These are phyloP conservation scores for Penicillium nucicola DNA, from an alignment of 495 filamentous ascomycete species.

Conservation along the genomic window DNA sequence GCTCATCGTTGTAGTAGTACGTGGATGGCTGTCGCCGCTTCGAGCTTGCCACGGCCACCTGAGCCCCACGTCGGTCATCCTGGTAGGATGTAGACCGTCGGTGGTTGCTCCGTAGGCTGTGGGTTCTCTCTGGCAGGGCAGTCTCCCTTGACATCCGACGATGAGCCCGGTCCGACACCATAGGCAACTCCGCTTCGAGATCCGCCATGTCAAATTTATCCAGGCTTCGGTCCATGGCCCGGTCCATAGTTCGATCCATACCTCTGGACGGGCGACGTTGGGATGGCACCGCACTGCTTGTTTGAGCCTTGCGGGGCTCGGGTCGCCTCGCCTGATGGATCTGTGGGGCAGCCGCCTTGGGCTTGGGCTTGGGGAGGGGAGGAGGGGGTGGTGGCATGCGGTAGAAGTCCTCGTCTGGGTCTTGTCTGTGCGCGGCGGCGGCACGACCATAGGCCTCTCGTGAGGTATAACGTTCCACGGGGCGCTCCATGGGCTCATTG, in stretches of 20 bases:
- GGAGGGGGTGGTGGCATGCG: constrained; percentile 41
- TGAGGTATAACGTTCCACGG: constrained; percentile 21
- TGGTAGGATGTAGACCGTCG: constrained; percentile 33
- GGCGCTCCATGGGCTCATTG: constrained; percentile 6
- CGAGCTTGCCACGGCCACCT: constrained; percentile 32
- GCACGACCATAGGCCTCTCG: constrained; percentile 24
- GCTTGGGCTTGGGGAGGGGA: constrained; percentile 31
- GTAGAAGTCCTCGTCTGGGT: constrained; percentile 42
- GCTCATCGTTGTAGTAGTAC: constrained; percentile 30
- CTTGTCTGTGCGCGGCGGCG: constrained; percentile 11
- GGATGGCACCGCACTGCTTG: constrained; percentile 21
- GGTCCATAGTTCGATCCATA: not conserved
- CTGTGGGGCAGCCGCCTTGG: constrained; percentile 27
- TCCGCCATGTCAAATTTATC: constrained; percentile 32
- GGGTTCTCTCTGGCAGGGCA: constrained; percentile 32
- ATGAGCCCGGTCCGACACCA: constrained; percentile 16
- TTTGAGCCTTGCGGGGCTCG: constrained; percentile 25
- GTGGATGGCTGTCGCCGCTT: constrained; percentile 29
- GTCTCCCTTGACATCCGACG: constrained; percentile 29
- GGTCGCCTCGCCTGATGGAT: constrained; percentile 34
- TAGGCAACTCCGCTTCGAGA: constrained; percentile 29
- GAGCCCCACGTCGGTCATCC: constrained; percentile 26
- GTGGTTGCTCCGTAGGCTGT: constrained; percentile 28
- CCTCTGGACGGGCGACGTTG: constrained; percentile 32
- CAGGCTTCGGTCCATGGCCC: not conserved